A percentile compares a stretch with the other conserved stretches of the same genome.
These are phyloP conservation scores for Akanthomyces uredinophilus DNA, from an alignment of 2,329 filamentous ascomycete species.

Conservation along the genomic window DNA sequence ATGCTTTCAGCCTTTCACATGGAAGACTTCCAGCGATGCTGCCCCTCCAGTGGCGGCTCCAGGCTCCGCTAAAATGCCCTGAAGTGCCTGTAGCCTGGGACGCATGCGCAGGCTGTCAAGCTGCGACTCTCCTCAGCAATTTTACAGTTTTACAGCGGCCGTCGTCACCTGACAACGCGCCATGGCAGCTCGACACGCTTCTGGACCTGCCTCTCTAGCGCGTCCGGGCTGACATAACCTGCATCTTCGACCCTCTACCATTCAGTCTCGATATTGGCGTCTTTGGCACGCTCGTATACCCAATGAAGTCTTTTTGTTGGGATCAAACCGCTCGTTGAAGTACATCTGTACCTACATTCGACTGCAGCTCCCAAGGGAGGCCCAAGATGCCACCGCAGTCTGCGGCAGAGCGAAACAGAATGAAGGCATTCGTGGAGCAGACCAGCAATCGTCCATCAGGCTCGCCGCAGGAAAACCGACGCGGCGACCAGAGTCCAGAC, in stretches of 20 bases:
- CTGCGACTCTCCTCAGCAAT: too few species aligned
- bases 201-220: neutral
- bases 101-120: too few species aligned
- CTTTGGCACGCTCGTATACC: neutral
- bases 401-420: slow-evolving; percentile 2
- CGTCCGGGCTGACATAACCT: neutral
- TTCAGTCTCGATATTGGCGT: neutral
- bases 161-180: neutral
- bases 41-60: too few species aligned
- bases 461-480: slow-evolving; percentile 2
- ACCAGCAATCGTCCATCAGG: neutral
- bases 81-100: too few species aligned
- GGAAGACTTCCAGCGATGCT: too few species aligned
- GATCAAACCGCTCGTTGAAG: neutral
- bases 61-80: too few species aligned
- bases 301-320: neutral
- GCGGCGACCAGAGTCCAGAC: slow-evolving; percentile 5
- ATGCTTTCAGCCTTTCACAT: too few species aligned
- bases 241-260: neutral
- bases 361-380: neutral
- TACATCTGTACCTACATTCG: neutral
- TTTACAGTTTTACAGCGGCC: too few species aligned
- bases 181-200: neutral
- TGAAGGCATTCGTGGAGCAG: slow-evolving; percentile 11
- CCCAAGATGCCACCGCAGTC: slow-evolving; percentile 3